Conservation (phyloP, 2,329 filamentous ascomycete genomes). For the Pochonia chlamydosporia region DNA sequence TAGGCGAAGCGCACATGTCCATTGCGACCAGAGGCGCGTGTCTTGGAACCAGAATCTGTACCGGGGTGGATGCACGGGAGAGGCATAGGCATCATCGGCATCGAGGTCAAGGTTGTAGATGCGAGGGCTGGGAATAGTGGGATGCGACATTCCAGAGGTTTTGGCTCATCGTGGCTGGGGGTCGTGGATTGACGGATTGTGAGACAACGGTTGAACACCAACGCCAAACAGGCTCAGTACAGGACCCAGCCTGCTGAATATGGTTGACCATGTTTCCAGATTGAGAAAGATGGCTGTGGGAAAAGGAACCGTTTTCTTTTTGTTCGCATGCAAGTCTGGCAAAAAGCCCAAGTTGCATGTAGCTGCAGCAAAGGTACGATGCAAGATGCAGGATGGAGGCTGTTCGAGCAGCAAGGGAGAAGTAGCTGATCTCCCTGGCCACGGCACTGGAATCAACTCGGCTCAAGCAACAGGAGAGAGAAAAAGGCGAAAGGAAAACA, state of each 20-base stretch:
- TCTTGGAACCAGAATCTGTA: constrained; percentile 18
- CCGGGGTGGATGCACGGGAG: constrained; percentile 9
- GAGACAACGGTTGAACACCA: constrained; percentile 4
- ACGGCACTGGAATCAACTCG: not conserved
- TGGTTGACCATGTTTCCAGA: not conserved
- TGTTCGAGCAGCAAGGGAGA: not conserved
- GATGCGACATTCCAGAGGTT: constrained; percentile 9
- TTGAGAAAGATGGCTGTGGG: not conserved
- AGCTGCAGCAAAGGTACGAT: not conserved
- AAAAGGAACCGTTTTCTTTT: not conserved
- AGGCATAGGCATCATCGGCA: constrained; percentile 6
- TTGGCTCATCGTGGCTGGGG: constrained; percentile 1
- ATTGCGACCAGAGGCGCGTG: constrained; percentile 26
- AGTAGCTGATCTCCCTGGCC: not conserved
- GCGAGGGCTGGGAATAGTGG: constrained; percentile 7
- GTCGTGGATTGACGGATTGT: not conserved
- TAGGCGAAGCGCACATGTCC: constrained; percentile 9
- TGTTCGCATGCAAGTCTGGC: not conserved
- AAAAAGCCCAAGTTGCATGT: not conserved
- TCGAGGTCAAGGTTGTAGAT: not conserved
- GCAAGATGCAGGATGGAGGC: not conserved
- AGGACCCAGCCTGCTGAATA: not conserved
- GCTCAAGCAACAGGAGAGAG: not conserved
- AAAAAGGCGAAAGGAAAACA: not conserved
- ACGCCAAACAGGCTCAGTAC: not conserved